Evolutionary conservation across 108 stramenopile species (phyloP), one percentile per base, ranked within the genome.

Genomic region (Mediolabrus comicus): DNA sequence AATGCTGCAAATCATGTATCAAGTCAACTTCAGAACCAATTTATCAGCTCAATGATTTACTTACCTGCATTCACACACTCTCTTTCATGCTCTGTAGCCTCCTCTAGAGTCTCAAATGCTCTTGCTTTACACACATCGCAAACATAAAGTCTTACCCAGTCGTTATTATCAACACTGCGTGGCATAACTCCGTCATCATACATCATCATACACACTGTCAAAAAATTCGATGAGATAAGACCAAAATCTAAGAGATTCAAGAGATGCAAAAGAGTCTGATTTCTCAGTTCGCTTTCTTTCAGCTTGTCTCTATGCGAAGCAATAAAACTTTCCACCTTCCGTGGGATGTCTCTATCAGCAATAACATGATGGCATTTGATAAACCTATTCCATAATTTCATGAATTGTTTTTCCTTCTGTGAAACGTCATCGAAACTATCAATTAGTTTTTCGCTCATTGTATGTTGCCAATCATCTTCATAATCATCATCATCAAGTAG

Each of bases 341-440:
- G 34, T 11, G 80, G 80, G 35, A 81, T 62, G 33, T 76, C 59
- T 28, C 70, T 51, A 67, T 81, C 80, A 9, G 75, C 74, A 49
- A 81, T 63, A 0, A 77, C 53, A 53, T 64, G 34, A 54, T 66
- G 39, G 22, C 71, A 39, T 38, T 62, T 71, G 30, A 83, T 83
- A 62, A 80, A 83, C 16, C 62, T 62, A 58, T 83, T 86, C 85
- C 82, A 86, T n/a, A 86, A 26, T 61, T 81, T 79, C 75, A 83
- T 75, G 46, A 83, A 83, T 24, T 53, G 36, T 59, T 86, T 83
- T 38, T 83, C 85, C 52, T 69, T 55, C 11, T 43, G 30, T 2
- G 80, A 71, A 30, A 86, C 79, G 39, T 86, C 85, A 25, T 86
- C 80, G 52, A 86, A 86, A 25, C 83, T 76, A 49, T 81, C 82